phyloP scores from a whole-genome alignment of 371 early-diverging fungal species.

The Mucor piriformis region DNA sequence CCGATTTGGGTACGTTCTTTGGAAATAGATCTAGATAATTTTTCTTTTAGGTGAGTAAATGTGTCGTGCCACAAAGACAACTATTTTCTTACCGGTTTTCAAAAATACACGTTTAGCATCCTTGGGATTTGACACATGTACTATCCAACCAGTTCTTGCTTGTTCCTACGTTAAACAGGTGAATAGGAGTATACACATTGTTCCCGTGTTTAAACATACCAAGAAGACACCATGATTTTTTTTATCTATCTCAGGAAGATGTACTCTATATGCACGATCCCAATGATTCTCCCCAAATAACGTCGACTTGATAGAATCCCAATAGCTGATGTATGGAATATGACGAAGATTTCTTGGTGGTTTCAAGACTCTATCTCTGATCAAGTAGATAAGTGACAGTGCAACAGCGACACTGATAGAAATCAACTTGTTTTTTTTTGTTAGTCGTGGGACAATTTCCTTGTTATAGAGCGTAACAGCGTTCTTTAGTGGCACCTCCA shows the following conservation, averaged over 20 bases:
- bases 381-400: constrained; percentile 3
- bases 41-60: neutral
- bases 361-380: neutral
- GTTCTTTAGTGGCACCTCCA: neutral
- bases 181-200: neutral
- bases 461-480: neutral
- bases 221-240: constrained; percentile 6
- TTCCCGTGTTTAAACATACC: neutral
- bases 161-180: neutral
- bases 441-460: constrained; percentile 6
- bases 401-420: constrained; percentile 5
- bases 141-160: neutral
- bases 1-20: neutral
- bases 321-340: constrained; percentile 21
- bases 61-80: neutral
- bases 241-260: constrained; percentile 6
- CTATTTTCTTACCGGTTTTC: constrained; percentile 3
- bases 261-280: neutral
- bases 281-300: neutral
- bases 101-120: constrained; percentile 5
- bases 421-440: constrained; percentile 7
- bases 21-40: neutral
- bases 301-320: neutral
- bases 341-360: constrained; percentile 28
- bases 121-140: constrained; percentile 4